Percentiles rank a stretch among this genome's conserved stretches.
These are phyloP conservation scores for Trifolium pratense DNA, from an alignment of 306 rosid species.

Conservation along the genomic window DNA sequence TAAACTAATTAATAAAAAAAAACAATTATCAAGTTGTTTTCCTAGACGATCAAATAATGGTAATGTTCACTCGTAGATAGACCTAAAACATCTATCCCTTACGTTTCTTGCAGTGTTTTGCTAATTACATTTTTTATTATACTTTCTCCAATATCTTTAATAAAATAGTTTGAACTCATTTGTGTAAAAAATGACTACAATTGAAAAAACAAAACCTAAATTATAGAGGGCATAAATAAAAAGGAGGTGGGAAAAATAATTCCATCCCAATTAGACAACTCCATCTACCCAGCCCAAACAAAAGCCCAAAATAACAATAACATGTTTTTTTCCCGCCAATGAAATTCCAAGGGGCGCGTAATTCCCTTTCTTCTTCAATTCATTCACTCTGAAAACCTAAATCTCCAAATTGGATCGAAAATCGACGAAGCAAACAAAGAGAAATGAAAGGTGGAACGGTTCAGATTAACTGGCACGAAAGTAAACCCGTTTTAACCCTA, in stretches of 20 bases:
- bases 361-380: constrained; percentile 13
- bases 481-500: constrained; percentile 78
- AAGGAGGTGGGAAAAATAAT: neutral
- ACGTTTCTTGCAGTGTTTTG: no score
- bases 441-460: constrained; percentile 86
- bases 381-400: constrained; percentile 12
- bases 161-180: no score
- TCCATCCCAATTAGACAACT: neutral
- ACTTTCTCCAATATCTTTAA: no score
- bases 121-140: no score
- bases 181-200: no score
- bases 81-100: no score
- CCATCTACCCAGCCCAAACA: neutral
- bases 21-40: no score
- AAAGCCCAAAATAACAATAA: neutral
- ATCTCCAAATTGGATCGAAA: constrained; percentile 13
- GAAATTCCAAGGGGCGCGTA: constrained; percentile 36
- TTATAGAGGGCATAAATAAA: no score
- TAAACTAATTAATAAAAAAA: no score
- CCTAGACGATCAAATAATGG: no score
- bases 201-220: no score
- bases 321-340: constrained; percentile 48
- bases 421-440: neutral
- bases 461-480: constrained; percentile 90
- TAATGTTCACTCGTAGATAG: no score